phyloP scores from a whole-genome alignment of 352 stramenopile species.

The Globisporangium middletonii region DNA sequence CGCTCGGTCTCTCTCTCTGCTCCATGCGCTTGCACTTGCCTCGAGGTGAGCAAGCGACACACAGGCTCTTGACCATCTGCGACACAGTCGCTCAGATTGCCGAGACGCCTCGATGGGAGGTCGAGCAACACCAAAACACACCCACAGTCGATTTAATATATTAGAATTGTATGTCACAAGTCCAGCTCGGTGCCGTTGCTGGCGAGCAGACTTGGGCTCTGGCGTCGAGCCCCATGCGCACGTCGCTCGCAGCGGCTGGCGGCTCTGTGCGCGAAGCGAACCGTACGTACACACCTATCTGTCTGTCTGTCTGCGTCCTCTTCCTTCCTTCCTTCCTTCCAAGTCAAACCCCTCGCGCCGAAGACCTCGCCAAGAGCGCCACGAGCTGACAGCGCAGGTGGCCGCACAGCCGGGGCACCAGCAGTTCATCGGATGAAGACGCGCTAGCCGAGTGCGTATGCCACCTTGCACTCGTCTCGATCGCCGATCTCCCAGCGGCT shows the following conservation, averaged over 20 bases:
- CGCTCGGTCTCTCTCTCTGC: background rate
- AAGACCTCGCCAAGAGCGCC: background rate
- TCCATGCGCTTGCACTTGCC: background rate
- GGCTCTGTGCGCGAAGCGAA: background rate
- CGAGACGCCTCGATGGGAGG: too few relatives aligned
- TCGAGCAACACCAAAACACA: too few relatives aligned
- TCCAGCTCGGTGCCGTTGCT: too few relatives aligned
- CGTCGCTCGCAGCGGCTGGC: background rate
- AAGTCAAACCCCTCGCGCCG: background rate
- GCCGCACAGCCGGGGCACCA: background rate
- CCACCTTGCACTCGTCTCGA: background rate
- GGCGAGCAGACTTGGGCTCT: too few relatives aligned
- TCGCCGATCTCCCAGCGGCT: background rate
- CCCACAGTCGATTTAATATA: too few relatives aligned
- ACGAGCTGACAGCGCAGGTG: background rate
- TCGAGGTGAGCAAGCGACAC: background rate
- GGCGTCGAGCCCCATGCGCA: too few relatives aligned
- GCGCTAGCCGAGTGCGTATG: background rate
- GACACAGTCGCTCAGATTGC: background rate
- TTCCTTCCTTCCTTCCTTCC: background rate
- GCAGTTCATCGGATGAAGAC: background rate
- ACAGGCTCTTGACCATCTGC: background rate
- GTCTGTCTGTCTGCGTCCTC: background rate
- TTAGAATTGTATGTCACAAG: too few relatives aligned
- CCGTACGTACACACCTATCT: background rate